Evolutionary conservation across 495 filamentous ascomycete species (phyloP), one percentile per base, ranked within the genome.

Genomic region (Aspergillus diversus): DNA sequence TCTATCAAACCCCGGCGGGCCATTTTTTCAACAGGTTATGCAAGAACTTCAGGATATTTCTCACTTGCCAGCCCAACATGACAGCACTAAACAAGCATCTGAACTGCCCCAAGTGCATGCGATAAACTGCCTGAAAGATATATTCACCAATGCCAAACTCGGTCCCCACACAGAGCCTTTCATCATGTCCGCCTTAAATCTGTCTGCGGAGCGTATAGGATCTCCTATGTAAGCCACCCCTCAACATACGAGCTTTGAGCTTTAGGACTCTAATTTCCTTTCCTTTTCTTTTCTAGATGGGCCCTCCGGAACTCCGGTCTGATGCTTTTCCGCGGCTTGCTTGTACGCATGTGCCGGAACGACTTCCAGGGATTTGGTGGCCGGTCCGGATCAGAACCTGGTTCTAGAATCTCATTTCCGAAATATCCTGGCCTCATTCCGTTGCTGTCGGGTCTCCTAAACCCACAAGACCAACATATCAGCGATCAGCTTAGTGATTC

Each of bases 31-130:
- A 39, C 66, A 77, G 49, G 80, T 80, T 5, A 76, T 90, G 42
- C 56, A 71, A 7, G 84, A 88, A 39, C 80, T 88, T 51, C 77
- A 80, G 35, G 69, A 76, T 1, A 82, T 93, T 33, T 88, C 89
- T n/a, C 70, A 79, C 9, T 68, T 80, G 33, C 80, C 84, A 5
- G 83, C 83, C 0, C 74, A 86, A 55, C 71, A 74, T 35, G 70
- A 76, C n/a, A 69, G 65, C 17, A 64, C 70, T 12, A 71, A 68
- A 17, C 75, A 80, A 49, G 78, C 81, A 32, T 83, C 84, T 3
- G 86, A 92, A 57, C 73, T 98, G 13, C 89, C 93, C 13, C 95
- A 97, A 75, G 95, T 98, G 2, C 95, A 99, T 69, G 92, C 94
- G 0, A 81, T 97, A 64, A 99, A 99, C 65, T 96, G 89, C 63